These are phyloP conservation scores for Penicillium vulpinum DNA, from an alignment of 2,329 filamentous ascomycete genomes.

Conservation along the genomic window DNA sequence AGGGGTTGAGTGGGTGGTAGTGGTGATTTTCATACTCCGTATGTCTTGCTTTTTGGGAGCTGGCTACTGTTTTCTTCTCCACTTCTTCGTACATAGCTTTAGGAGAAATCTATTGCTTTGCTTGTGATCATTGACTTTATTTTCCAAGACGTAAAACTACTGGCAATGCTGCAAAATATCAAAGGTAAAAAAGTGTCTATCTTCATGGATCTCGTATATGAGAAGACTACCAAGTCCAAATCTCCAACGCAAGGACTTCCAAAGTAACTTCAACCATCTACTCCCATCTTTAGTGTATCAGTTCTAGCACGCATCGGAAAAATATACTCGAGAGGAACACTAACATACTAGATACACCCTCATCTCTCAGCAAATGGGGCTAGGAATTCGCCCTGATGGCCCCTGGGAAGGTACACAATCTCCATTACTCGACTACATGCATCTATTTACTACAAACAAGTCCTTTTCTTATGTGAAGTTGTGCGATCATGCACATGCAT, in stretches of 20 bases:
- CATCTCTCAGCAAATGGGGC: not conserved
- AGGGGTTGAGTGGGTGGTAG: not conserved
- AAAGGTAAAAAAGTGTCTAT: not conserved
- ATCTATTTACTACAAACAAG: not conserved
- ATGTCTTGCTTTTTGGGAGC: conserved; percentile 3
- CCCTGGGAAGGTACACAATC: not conserved
- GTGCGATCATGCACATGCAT: not conserved
- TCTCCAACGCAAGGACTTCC: not conserved
- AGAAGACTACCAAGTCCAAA: not conserved
- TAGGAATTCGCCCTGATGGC: too few species aligned
- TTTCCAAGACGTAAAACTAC: not conserved
- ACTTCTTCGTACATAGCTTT: conserved; percentile 14
- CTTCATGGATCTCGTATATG: not conserved
- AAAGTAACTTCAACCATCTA: not conserved
- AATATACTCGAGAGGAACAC: not conserved
- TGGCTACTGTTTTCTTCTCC: not conserved
- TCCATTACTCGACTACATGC: not conserved
- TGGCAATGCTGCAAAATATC: not conserved
- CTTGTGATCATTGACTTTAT: not conserved
- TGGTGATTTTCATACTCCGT: conserved; percentile 1
- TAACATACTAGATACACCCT: not conserved
- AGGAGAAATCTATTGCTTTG: conserved; percentile 7
- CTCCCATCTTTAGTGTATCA: not conserved
- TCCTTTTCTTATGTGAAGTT: not conserved
- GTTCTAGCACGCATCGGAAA: not conserved